Base-by-base conservation (phyloP, 2,329 filamentous ascomycete genomes). In the Stemphylium vesicarium region DNA sequence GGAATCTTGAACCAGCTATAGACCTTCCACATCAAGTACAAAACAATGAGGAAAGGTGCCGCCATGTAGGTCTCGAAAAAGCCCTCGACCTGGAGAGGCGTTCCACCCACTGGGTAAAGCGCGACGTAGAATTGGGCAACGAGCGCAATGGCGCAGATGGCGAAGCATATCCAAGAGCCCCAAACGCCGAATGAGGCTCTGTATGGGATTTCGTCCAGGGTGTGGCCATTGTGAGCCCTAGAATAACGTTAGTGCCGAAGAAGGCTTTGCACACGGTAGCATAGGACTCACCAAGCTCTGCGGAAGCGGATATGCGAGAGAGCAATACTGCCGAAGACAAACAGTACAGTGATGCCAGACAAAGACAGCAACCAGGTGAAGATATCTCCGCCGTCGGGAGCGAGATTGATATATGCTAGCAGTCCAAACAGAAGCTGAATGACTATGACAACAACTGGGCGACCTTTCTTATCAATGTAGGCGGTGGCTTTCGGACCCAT, bases 281-380 rank as follows among this genome's bases (percentile, higher is more conserved):
- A 45, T 24, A 11, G 42, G 18, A 58, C 56, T 52, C 52, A 64
- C 71, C 71, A 74, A 29, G 65, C 71, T 15, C 77, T 75, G 54
- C 92, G 90, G 83, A 96, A 96, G 50, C 92, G 91, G 71, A 96
- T 95, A 76, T 96, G 92, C 15, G 88, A 85, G n/a, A 95, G 78
- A 73, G 91, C 95, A 73, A 96, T 93, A 57, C 88, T 89, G 56
- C 82, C 85, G 88, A 89, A 92, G 8, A 89, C 91, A 78, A 92
- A 90, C 70, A 91, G 83, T 44, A 84, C 87, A 6, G 86, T 88
- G 31, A 92, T 81, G 20, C 87, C 88, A 2, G 87, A 90, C 42
- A 91, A 81, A 55, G 89, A 86, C 36, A 91, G 82, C 74, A 96
- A 85, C 92, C 92, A 96, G 65, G 84, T 83, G 59, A 96, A 89